Conservation (phyloP, 805 yeast species). For the Candida endomychidarum region DNA sequence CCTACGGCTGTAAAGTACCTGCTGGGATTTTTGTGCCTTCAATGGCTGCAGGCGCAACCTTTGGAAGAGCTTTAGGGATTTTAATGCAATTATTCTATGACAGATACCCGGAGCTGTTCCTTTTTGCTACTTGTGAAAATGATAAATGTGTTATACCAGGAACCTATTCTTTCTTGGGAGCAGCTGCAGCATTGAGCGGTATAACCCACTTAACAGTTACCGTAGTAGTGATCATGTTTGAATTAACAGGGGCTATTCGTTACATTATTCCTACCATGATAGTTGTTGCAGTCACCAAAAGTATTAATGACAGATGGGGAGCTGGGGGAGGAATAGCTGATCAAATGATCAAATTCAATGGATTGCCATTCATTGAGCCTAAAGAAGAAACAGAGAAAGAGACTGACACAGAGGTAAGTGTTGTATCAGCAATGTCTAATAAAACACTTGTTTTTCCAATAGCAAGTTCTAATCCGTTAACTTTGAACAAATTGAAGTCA, state of each 20-base stretch:
- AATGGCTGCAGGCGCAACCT: conserved; percentile 94
- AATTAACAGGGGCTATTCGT: conserved; percentile 89
- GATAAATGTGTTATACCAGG: conserved; percentile 81
- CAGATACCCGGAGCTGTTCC: conserved; percentile 32
- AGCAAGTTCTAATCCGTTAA: conserved; percentile 25
- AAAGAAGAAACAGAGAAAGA: conserved; percentile 62
- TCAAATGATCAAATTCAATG: conserved; percentile 86
- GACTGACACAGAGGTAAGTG: conserved; percentile 23
- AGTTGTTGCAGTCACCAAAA: conserved; percentile 83
- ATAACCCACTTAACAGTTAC: conserved; percentile 90
- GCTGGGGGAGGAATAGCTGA: conserved; percentile 93
- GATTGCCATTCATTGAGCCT: conserved; percentile 75
- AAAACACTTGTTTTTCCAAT: conserved; percentile 38
- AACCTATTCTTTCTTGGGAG: conserved; percentile 92
- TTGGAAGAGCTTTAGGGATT: conserved; percentile 85
- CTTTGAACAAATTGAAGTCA: conserved; percentile 30
- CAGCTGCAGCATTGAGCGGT: conserved; percentile 93
- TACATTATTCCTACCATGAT: conserved; percentile 96
- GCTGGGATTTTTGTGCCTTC: conserved; percentile 98
- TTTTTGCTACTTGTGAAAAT: conserved; percentile 32
- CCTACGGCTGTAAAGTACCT: conserved; percentile 93
- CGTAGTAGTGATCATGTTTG: conserved; percentile 94
- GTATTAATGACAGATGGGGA: conserved; percentile 76
- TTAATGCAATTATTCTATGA: conserved; percentile 50
- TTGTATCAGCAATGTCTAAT: conserved; percentile 62